Evolutionary conservation across 169 alveolate genomes (phyloP), one percentile per base, ranked within the genome.

Genomic region (Theileria sp.): DNA sequence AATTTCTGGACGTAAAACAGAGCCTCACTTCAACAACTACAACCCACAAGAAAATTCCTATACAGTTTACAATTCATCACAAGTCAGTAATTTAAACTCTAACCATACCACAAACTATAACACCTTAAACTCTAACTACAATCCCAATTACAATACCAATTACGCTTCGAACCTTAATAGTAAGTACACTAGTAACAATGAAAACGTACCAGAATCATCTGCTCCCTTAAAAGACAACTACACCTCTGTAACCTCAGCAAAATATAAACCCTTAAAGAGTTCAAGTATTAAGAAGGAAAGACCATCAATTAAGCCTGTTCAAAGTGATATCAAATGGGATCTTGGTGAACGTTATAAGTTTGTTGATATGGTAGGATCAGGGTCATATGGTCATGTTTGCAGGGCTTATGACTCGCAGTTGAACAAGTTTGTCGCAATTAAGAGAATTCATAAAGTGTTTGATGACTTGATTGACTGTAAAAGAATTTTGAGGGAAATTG

Each of bases 391-490:
- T 12, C 93, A 91, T 34, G 98, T 95, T 12, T 92, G 95, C 86
- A 86, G 92, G 62, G 98, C 98, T n/a, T 86, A 86, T 44, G 97
- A 95, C 69, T 76, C 72, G 50, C 84, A 81, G 54, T 75, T 89
- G 78, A 94, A 94, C 73, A 92, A 92, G 36, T 85, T 91, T 51
- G 99, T 97, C 0, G 99, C 99, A 23, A 96, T 97, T 69, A 97
- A 97, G 87, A 93, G 95, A 85, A 95, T 97, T 74, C 95, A 95
- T 80, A 93, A 97, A 70, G 97, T 97, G 54, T 97, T 97, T 75
- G 99, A 97, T 64, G 99, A 97, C 80, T 90, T 97, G 61, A 93
- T 96, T 21, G 99, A 97, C 80, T 97, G 99, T 91, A 97, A 97
- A 70, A 87, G 99, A 61, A 95, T 97, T 60, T 88, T 97, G 56